Conservation (phyloP, 1,284 basidiomycete species). For the Inonotus hispidus region DNA sequence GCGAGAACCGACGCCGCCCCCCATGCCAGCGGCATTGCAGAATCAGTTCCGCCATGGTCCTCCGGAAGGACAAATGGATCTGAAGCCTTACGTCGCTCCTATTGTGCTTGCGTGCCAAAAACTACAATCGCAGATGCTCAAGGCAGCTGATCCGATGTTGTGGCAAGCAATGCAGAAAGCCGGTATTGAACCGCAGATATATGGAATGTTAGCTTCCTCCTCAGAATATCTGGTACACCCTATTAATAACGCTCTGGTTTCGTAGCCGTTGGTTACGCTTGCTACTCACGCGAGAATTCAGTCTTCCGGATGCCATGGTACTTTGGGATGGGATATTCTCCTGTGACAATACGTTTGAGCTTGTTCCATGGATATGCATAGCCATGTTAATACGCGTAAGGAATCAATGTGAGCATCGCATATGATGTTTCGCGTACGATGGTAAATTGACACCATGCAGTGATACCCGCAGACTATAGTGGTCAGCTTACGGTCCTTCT, state of each 20-base stretch:
- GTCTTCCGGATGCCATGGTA: constrained; percentile 66
- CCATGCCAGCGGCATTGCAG: constrained; percentile 14
- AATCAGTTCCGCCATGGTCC: constrained; percentile 16
- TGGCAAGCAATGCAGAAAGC: constrained; percentile 70
- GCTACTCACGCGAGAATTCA: constrained; percentile 86
- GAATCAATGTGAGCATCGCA: constrained; percentile 59
- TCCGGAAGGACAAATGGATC: constrained; percentile 39
- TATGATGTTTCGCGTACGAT: constrained; percentile 4
- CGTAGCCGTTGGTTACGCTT: constrained; percentile 84
- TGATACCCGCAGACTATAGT: constrained; percentile 82
- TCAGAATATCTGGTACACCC: background rate
- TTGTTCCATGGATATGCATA: constrained; percentile 82
- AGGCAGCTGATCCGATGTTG: constrained; percentile 77
- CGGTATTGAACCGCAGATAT: constrained; percentile 90
- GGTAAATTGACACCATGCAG: constrained; percentile 35
- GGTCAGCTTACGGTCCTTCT: constrained; percentile 76
- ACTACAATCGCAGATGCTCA: constrained; percentile 69
- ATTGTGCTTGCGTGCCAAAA: constrained; percentile 77
- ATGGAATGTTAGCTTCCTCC: constrained; percentile 71
- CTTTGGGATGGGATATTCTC: constrained; percentile 93
- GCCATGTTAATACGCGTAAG: constrained; percentile 91
- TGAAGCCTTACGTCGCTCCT: constrained; percentile 68
- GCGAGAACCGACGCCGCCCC: constrained; percentile 47
- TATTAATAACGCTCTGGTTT: constrained; percentile 6
- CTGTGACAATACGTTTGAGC: constrained; percentile 63